Percentiles rank a stretch among this genome's conserved stretches.
Conservation (phyloP, 306 rosid genomes). For the Heteromeles arbutifolia region DNA sequence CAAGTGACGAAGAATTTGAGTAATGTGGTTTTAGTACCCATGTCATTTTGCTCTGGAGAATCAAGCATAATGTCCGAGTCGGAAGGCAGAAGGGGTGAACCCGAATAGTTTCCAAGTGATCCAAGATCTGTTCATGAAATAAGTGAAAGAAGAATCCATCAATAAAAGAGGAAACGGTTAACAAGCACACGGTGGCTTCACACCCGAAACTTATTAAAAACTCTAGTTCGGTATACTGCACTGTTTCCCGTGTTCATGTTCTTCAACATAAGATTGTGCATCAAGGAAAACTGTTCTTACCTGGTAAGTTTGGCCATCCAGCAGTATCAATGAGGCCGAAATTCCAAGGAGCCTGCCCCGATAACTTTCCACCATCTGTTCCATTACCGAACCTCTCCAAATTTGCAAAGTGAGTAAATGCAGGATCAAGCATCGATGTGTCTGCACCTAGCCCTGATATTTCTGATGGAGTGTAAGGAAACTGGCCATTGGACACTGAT, state of each 20-base stretch:
- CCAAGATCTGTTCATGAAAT: neutral
- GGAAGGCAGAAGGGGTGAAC: neutral
- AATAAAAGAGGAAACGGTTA: neutral
- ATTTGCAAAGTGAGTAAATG: conserved; percentile 1
- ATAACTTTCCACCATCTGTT: neutral
- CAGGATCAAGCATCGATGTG: neutral
- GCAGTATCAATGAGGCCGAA: neutral
- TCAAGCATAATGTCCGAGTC: neutral
- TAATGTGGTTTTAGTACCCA: neutral
- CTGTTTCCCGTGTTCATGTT: neutral
- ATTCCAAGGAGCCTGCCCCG: neutral
- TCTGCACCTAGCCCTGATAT: neutral
- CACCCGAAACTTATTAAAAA: neutral
- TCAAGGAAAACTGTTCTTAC: neutral
- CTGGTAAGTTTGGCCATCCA: conserved; percentile 9
- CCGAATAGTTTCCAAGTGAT: conserved; percentile 3
- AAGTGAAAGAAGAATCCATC: neutral
- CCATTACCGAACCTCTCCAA: neutral
- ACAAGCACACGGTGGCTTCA: neutral
- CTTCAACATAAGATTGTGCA: neutral
- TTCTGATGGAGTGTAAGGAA: neutral
- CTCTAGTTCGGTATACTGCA: neutral
- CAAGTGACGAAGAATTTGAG: neutral
- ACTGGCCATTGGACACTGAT: neutral
- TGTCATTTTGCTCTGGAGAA: conserved; percentile 9